Evolutionary conservation across 257 asterid genomes (phyloP).

Genomic region (Orobanche coerulescens): DNA sequence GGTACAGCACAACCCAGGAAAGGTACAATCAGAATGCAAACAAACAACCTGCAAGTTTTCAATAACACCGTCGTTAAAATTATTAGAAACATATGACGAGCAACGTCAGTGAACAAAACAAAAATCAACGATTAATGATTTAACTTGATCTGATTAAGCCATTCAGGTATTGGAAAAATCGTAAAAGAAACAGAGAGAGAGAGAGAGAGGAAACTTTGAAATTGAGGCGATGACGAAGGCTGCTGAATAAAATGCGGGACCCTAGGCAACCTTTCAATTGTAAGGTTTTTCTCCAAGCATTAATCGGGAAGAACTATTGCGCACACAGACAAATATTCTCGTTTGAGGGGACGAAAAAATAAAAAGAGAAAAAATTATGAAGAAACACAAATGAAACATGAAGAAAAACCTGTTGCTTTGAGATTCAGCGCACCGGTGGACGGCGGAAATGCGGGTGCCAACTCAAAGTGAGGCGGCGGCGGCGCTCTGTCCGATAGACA

Average conservation of each 20-base stretch:
- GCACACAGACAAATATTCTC: neutral
- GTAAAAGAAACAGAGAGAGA: neutral
- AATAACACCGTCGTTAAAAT: neutral
- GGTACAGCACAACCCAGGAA: neutral
- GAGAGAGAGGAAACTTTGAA: neutral
- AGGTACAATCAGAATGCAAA: conserved; percentile 12
- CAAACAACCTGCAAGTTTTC: conserved; percentile 20
- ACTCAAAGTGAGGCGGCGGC: neutral
- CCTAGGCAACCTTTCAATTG: neutral
- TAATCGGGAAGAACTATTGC: neutral
- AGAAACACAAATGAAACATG: neutral
- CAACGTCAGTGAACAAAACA: neutral
- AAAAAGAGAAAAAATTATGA: neutral
- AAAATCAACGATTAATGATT: neutral
- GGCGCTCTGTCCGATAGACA: neutral
- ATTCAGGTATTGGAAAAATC: neutral
- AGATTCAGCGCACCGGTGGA: neutral
- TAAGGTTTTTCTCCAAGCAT: neutral
- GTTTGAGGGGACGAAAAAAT: neutral
- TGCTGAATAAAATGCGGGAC: neutral
- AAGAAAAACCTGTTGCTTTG: neutral
- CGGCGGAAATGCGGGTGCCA: neutral
- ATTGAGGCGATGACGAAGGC: neutral
- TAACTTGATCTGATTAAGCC: neutral
- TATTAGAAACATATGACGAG: neutral